These are phyloP conservation scores for Hypericum androsaemum DNA, from an alignment of 345 rosid genomes.

Conservation along the genomic window DNA sequence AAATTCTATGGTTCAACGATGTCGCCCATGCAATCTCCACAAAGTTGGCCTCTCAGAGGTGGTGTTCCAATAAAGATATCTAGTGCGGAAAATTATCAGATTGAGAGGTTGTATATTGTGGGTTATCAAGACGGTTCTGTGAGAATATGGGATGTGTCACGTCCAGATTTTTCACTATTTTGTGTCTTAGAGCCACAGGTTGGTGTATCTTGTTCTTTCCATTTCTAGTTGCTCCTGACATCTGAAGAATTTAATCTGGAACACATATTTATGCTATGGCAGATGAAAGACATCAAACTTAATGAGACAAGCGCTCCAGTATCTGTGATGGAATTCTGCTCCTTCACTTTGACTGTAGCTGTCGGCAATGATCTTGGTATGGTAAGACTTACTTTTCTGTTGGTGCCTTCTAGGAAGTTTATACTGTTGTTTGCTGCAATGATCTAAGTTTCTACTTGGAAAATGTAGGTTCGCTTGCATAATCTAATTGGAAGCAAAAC, in stretches of 20 bases:
- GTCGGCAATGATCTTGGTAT: conserved; percentile 28
- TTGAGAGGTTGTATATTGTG: conserved; percentile 22
- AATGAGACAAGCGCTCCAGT: conserved; percentile 11
- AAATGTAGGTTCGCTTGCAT: conserved; percentile 50
- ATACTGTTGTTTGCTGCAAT: conserved; percentile 9
- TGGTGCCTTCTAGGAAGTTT: conserved; percentile 8
- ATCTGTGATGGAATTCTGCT: conserved; percentile 22
- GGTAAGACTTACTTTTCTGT: conserved; percentile 24
- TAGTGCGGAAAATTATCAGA: conserved; percentile 16
- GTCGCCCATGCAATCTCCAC: conserved; percentile 26
- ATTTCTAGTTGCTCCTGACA: not conserved
- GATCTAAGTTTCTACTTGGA: conserved; percentile 20
- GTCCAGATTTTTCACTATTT: conserved; percentile 16
- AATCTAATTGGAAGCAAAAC: conserved; percentile 34
- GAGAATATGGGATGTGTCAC: conserved; percentile 23
- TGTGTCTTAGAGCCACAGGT: conserved; percentile 20
- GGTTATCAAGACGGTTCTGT: conserved; percentile 24
- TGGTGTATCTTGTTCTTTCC: conserved; percentile 12
- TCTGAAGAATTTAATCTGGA: conserved; percentile 7
- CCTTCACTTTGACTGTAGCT: conserved; percentile 14
- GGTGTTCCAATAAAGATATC: conserved; percentile 15
- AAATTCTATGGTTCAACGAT: conserved; percentile 45
- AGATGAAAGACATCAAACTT: conserved; percentile 13
- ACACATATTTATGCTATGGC: not conserved
- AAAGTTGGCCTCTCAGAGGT: conserved; percentile 23